Evolutionary conservation across 176 grass and related monocot species (phyloP), one percentile per base, ranked within the genome.

Genomic region (Musa troglodytarum): DNA sequence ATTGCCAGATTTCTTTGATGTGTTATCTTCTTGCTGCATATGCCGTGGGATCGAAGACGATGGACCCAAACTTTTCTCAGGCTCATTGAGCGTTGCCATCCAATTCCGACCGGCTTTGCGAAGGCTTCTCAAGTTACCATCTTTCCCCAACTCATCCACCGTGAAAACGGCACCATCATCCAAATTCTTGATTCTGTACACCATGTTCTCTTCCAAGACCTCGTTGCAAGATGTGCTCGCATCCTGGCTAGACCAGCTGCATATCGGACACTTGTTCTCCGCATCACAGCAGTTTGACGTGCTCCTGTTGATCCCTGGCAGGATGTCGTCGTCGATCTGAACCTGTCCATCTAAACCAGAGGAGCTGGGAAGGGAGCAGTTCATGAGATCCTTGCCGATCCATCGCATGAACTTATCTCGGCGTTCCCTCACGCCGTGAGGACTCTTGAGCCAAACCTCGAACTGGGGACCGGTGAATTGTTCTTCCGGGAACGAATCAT

Each of bases 121-220:
- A 49, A 79, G 76, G 55, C 54, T 65, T 26, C 76, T 86, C 43
- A 76, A 74, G 49, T 13, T 69, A 26, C 92, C 92, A 62, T 92
- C 86, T 26, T 85, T 76, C 9, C 85, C 87, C 78, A 89, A 63
- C 81, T 92, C 81, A 75, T 92, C 81, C 26, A 86, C 69, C 12
- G 86, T 70, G 71, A 92, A 96, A 61, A 92, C 77, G 43, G 87
- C 82, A 43, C 89, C 92, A 56, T 76, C 80, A 63, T 86, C 80
- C 52, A 79, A 59, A 73, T 87, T 87, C 65, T 76, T 87, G 13
- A 77, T 83, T 76, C 70, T 76, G 54, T 29, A 80, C 24, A 74
- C 62, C 43, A 80, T 69, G 21, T 52, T 76, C 64, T 80, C 76
- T 50, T 83, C 85, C 69, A 74, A 80, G 24, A 67, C 74, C 22